These are phyloP conservation scores for Boletus sensibilis DNA, from an alignment of 768 basidiomycete genomes.

Conservation along the genomic window DNA sequence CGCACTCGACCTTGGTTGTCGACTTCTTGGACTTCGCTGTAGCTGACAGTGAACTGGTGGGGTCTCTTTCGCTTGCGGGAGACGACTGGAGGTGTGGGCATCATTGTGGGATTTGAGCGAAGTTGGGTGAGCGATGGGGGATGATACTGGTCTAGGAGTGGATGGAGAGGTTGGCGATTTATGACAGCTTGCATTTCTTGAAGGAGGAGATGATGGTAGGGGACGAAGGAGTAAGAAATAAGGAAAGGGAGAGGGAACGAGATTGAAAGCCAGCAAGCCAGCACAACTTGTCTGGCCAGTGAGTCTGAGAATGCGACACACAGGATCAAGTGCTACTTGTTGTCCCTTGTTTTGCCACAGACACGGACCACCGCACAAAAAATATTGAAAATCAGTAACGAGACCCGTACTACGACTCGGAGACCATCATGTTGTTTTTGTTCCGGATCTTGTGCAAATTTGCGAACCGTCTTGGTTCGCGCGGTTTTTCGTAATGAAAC, in stretches of 20 bases:
- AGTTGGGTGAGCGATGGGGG: constrained; percentile 52
- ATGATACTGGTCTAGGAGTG: constrained; percentile 64
- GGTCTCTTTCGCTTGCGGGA: constrained; percentile 83
- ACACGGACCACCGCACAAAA: constrained; percentile 15
- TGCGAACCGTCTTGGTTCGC: background rate
- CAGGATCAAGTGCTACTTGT: constrained; percentile 34
- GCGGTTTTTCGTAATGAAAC: constrained; percentile 19
- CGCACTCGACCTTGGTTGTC: constrained; percentile 73
- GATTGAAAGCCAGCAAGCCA: constrained; percentile 40
- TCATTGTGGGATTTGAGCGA: constrained; percentile 52
- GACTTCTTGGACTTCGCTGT: constrained; percentile 86
- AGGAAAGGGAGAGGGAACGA: constrained; percentile 20
- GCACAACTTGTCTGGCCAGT: constrained; percentile 29
- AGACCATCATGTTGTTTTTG: too few species aligned
- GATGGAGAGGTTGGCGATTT: constrained; percentile 57
- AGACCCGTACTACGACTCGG: too few species aligned
- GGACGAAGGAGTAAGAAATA: constrained; percentile 13
- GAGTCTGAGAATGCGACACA: constrained; percentile 35
- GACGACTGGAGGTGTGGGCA: constrained; percentile 68
- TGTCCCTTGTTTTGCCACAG: constrained; percentile 25
- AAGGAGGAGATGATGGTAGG: constrained; percentile 52
- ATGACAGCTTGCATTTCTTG: constrained; percentile 72
- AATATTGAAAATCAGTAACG: background rate
- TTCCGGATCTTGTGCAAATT: constrained; percentile 5
- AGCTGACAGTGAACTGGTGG: constrained; percentile 78